phyloP scores from a whole-genome alignment of 1,284 basidiomycete genomes.

The Apiotrichum veenhuisii region DNA sequence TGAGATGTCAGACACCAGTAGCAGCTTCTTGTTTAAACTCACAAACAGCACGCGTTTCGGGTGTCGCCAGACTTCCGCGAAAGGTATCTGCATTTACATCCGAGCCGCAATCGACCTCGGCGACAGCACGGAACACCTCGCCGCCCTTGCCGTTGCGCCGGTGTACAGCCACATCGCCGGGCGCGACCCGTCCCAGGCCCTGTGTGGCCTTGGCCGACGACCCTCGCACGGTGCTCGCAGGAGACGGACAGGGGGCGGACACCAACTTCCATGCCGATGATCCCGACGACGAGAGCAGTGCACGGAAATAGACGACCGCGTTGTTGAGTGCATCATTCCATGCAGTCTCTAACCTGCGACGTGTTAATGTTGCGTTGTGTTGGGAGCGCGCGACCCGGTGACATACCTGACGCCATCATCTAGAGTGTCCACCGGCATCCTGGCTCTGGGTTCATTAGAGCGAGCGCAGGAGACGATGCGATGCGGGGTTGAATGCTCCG shows the following conservation, averaged over 20 bases:
- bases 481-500: neutral
- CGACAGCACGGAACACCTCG: slow-evolving; percentile 76
- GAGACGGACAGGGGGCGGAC: slow-evolving; percentile 27
- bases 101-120: slow-evolving; percentile 68
- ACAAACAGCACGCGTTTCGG: slow-evolving; percentile 76
- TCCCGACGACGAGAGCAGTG: slow-evolving; percentile 44
- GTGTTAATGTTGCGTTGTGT: too few relatives aligned
- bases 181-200: slow-evolving; percentile 35
- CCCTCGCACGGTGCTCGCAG: slow-evolving; percentile 24
- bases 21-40: slow-evolving; percentile 25
- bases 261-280: slow-evolving; percentile 51
- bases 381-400: neutral
- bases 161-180: slow-evolving; percentile 51
- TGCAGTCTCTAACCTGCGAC: slow-evolving; percentile 48
- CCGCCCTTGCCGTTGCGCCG: slow-evolving; percentile 54
- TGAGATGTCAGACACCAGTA: neutral
- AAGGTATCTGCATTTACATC: slow-evolving; percentile 71
- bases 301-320: slow-evolving; percentile 44
- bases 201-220: slow-evolving; percentile 17
- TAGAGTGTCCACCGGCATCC: slow-evolving; percentile 39
- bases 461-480: neutral
- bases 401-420: slow-evolving; percentile 48
- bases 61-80: slow-evolving; percentile 75
- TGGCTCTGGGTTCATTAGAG: slow-evolving; percentile 1
- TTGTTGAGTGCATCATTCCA: slow-evolving; percentile 44